phyloP scores from a whole-genome alignment of 306 rosid genomes.

The Prunus salicina region DNA sequence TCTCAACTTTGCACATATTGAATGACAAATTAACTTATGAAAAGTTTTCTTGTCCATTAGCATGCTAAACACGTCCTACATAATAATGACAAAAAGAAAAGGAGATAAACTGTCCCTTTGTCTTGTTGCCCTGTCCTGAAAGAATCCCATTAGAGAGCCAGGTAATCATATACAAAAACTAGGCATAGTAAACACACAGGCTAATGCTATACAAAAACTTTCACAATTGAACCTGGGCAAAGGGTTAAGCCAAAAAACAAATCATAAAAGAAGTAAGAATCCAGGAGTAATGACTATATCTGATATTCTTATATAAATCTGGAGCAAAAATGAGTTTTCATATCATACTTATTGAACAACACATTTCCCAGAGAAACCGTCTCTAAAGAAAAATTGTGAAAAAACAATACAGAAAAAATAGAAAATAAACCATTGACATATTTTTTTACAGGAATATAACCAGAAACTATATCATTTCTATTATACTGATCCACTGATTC shows the following conservation, averaged over 20 bases:
- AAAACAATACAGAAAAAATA: background rate
- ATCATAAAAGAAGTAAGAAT: background rate
- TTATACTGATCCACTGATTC: background rate
- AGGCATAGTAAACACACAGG: background rate
- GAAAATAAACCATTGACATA: background rate
- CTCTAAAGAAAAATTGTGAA: background rate
- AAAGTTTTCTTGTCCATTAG: too few species aligned
- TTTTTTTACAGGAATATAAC: slow-evolving; percentile 28
- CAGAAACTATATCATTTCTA: slow-evolving; percentile 4
- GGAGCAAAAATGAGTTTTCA: slow-evolving; percentile 1
- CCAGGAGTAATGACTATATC: background rate
- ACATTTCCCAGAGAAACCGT: slow-evolving; percentile 13
- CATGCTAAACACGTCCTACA: too few species aligned
- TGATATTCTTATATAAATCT: background rate
- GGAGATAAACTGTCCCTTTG: too few species aligned
- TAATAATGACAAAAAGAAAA: too few species aligned
- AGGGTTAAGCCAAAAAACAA: background rate
- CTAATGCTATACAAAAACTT: background rate
- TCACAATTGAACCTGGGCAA: too few species aligned
- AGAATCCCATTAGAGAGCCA: too few species aligned
- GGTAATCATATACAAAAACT: background rate
- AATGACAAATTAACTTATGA: too few species aligned
- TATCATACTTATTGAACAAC: slow-evolving; percentile 11
- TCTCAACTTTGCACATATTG: background rate
- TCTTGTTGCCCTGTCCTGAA: too few species aligned